These are phyloP conservation scores for Helotiales sp. DNA, from an alignment of 2,329 filamentous ascomycete species.

Conservation along the genomic window DNA sequence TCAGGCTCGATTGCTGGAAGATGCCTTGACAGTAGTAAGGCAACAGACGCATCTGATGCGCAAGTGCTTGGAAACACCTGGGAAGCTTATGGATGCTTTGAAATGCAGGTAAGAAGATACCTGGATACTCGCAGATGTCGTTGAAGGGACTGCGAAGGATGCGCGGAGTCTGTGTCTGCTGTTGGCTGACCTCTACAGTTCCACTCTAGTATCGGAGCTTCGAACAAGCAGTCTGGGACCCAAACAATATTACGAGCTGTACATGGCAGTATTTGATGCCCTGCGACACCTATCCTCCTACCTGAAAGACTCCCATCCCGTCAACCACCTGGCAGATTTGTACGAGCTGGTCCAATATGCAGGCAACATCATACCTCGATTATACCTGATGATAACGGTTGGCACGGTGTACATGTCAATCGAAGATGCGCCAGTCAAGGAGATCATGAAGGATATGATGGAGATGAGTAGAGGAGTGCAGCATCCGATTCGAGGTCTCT, in stretches of 20 bases:
- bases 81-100: conserved; percentile 98
- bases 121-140: conserved; percentile 7
- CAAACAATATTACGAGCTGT: conserved; percentile 99
- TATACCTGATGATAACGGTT: conserved; percentile 99
- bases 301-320: conserved; percentile 94
- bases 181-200: conserved; percentile 60
- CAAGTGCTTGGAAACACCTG: conserved; percentile 94
- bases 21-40: conserved; percentile 93
- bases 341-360: conserved; percentile 99
- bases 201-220: conserved; percentile 96
- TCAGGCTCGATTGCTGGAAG: conserved; percentile 91
- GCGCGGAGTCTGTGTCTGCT: conserved; percentile 21
- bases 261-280: conserved; percentile 99
- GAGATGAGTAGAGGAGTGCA: conserved; percentile 99
- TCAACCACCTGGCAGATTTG: conserved; percentile 96
- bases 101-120: conserved; percentile 86
- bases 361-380: conserved; percentile 92
- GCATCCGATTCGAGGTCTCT: conserved; percentile 92
- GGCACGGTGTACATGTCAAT: conserved; percentile 99
- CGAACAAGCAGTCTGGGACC: conserved; percentile 96
- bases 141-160: conserved; percentile 20
- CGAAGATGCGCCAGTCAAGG: conserved; percentile 96
- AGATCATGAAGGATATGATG: conserved; percentile 99
- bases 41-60: conserved; percentile 98
- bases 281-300: conserved; percentile 95